Percentiles rank a stretch among this genome's conserved stretches.
phyloP scores from a whole-genome alignment of 1,284 basidiomycete species.

The Inonotus hispidus region DNA sequence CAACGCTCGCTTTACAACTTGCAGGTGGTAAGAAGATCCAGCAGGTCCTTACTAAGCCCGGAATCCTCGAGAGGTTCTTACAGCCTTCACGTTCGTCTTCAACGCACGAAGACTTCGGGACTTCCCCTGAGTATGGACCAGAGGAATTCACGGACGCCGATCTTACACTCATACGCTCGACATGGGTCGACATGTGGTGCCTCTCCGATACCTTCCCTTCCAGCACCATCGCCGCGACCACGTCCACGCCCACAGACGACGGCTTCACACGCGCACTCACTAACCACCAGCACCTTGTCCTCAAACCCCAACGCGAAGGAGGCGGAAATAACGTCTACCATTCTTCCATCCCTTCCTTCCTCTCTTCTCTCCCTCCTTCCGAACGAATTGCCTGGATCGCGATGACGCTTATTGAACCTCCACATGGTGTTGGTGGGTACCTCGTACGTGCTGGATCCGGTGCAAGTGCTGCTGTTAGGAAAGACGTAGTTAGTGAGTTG shows the following conservation, averaged over 20 bases:
- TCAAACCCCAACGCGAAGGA: constrained; percentile 96
- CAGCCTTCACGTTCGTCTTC: constrained; percentile 15
- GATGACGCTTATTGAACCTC: constrained; percentile 87
- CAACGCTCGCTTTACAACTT: constrained; percentile 85
- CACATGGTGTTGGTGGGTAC: constrained; percentile 60
- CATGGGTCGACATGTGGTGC: constrained; percentile 81
- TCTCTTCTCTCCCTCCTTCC: constrained; percentile 50
- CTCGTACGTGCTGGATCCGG: constrained; percentile 58
- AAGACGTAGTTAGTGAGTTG: constrained; percentile 84
- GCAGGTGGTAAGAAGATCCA: constrained; percentile 97
- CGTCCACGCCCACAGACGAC: constrained; percentile 19
- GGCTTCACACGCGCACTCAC: constrained; percentile 53
- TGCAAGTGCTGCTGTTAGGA: constrained; percentile 36
- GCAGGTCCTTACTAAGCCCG: constrained; percentile 76
- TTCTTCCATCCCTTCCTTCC: constrained; percentile 71
- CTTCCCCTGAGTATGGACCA: neutral
- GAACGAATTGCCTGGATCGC: constrained; percentile 85
- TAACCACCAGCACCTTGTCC: constrained; percentile 59
- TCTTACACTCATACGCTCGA: constrained; percentile 50
- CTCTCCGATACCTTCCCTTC: constrained; percentile 39
- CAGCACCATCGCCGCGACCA: neutral
- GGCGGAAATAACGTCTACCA: constrained; percentile 98
- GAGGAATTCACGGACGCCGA: constrained; percentile 34
- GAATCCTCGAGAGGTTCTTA: constrained; percentile 73
- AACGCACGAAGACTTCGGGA: neutral